Evolutionary conservation across 1,284 basidiomycete genomes (phyloP).

Genomic region (Ganoderma lingzhi): DNA sequence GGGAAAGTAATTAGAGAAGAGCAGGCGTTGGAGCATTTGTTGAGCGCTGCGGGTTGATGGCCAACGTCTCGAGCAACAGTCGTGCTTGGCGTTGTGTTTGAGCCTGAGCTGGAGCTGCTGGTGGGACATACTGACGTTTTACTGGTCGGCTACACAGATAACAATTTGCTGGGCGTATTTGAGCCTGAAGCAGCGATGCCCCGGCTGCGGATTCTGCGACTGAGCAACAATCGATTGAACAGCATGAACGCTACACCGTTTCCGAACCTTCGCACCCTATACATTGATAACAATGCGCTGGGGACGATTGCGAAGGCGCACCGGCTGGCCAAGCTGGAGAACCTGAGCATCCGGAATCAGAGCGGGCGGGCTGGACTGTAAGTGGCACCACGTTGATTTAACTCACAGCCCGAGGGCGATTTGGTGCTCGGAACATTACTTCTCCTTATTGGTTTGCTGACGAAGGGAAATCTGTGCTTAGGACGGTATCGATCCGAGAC

Average conservation of each 20-base stretch:
- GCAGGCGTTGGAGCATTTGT: neutral
- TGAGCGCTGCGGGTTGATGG: constrained; percentile 23
- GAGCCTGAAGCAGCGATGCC: constrained; percentile 63
- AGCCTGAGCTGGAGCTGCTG: neutral
- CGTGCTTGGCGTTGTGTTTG: constrained; percentile 1
- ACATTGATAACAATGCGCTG: constrained; percentile 90
- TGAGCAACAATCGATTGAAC: constrained; percentile 84
- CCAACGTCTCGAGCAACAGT: constrained; percentile 25
- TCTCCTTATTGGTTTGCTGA: constrained; percentile 7
- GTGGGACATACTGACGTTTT: constrained; percentile 18
- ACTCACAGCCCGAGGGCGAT: neutral
- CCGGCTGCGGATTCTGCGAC: constrained; percentile 83
- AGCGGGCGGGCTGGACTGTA: constrained; percentile 70
- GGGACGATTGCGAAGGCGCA: constrained; percentile 59
- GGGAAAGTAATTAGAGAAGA: neutral
- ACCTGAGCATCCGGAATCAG: constrained; percentile 93
- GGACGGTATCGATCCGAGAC: constrained; percentile 66
- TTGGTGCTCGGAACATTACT: constrained; percentile 1
- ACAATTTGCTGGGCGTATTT: constrained; percentile 70
- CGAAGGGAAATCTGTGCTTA: constrained; percentile 13
- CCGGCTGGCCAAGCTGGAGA: constrained; percentile 80
- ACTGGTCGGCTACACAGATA: constrained; percentile 58
- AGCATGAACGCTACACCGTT: constrained; percentile 74
- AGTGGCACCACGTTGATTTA: constrained; percentile 45
- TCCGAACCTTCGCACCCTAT: constrained; percentile 86